Evolutionary conservation across 2,329 filamentous ascomycete species (phyloP), one percentile per base, ranked within the genome.

Genomic region (Alternaria metachromatica): DNA sequence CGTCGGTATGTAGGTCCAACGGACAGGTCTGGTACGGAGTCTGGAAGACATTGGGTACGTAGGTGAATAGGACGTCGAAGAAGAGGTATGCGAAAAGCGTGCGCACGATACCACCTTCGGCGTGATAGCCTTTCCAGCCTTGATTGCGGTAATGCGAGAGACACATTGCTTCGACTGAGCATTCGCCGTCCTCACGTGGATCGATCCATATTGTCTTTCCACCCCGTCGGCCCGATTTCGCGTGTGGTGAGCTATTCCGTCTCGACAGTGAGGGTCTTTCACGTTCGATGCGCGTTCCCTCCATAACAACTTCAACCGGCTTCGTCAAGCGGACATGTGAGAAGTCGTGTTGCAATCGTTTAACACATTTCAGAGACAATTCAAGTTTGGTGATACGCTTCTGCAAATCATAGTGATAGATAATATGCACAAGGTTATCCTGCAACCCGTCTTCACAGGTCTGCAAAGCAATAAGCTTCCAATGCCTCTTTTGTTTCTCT

Each of bases 31-130:
- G 96, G 77, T 93, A 99, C 1, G 91, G 88, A 6, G 96, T 99
- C 78, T 98, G 95, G 80, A 99, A 99, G 59, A 99, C 95, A 72
- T 98, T 97, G 25, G 96, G 95, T 6, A 98, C 88, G 79, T 97
- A 97, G 25, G 93, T 85, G 81, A 98, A 98, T 7, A 99, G 84
- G 23, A 98, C 88, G 79, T 99, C 95, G 83, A 90, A 96, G 83
- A 98, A 97, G 18, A 99, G 87, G 75, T 96, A 95, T n/a, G 79
- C 84, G 71, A 86, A 86, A 7, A 99, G 84, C 0, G 96, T 99
- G n/a, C 94, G 89, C 7, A 98, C 83, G 71, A 98, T 94, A 3
- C 94, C 92, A 33, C 94, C 93, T 83, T 99, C 96, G 18, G 91
- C 89, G 80, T 99, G 96, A 75, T 95, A 97, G 11, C 96, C 96